Evolutionary conservation across 139 green algal species (phyloP).

Genomic region (Raphidocelis subcapitata): DNA sequence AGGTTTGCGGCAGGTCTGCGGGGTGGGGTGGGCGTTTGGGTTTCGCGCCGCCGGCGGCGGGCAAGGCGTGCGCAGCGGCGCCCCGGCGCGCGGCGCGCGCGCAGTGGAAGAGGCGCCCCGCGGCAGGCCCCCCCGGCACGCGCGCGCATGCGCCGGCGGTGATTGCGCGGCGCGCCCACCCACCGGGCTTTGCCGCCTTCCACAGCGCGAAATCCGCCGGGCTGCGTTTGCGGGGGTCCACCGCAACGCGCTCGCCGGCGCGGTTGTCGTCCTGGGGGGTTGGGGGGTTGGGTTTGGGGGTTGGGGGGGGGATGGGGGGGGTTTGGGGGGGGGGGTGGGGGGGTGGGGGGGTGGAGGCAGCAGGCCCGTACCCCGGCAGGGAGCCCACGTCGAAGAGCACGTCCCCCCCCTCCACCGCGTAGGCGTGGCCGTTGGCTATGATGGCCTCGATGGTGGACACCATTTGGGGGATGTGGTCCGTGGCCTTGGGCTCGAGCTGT

Average conservation of each 20-base stretch:
- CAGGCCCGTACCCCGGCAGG: constrained; percentile 83
- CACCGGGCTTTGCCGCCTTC: constrained; percentile 89
- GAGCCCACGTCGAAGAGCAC: constrained; percentile 94
- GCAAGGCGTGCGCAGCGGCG: too few species aligned
- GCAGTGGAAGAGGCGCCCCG: too few species aligned
- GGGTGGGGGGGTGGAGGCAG: constrained; percentile 12
- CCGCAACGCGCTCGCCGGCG: constrained; percentile 84
- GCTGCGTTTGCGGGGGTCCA: constrained; percentile 86
- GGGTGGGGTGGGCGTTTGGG: too few species aligned
- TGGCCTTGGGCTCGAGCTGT: constrained; percentile 84
- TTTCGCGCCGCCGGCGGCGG: too few species aligned
- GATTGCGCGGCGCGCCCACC: too few species aligned
- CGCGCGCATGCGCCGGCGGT: too few species aligned
- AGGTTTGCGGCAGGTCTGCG: too few species aligned
- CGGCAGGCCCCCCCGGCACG: too few species aligned
- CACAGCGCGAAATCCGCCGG: constrained; percentile 97
- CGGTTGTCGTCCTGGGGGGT: constrained; percentile 35
- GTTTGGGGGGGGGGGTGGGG: neutral
- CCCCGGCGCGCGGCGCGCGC: too few species aligned
- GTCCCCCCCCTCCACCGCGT: constrained; percentile 74
- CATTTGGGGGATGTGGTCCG: constrained; percentile 87
- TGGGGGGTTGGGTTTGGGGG: too few species aligned
- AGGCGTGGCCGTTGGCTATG: constrained; percentile 88
- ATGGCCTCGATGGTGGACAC: constrained; percentile 86
- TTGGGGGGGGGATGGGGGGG: neutral